A percentile compares a stretch with the other conserved stretches of the same genome.
phyloP scores from a whole-genome alignment of 1,284 basidiomycete genomes.

The Puccinia coronata region DNA sequence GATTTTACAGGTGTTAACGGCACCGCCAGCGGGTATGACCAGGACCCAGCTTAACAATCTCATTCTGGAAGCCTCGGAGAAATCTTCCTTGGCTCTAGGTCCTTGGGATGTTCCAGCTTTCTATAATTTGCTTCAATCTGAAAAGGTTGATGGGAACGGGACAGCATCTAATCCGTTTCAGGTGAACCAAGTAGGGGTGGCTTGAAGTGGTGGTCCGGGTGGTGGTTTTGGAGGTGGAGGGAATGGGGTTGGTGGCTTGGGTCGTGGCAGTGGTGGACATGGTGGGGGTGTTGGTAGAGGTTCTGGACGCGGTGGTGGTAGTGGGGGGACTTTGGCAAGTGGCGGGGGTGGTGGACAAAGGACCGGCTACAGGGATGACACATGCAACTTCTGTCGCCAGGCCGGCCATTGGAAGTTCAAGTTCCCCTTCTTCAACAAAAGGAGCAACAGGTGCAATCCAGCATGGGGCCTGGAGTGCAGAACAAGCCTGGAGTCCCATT shows the following conservation, averaged over 20 bases:
- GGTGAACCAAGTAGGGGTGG: not conserved
- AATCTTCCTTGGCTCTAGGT: not conserved
- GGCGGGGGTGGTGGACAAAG: not conserved
- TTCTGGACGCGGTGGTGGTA: not conserved
- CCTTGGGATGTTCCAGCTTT: not conserved
- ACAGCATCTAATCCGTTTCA: not conserved
- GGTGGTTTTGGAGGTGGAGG: not conserved
- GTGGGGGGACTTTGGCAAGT: not conserved
- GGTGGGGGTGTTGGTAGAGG: not conserved
- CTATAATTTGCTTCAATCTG: not conserved
- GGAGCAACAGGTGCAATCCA: not conserved
- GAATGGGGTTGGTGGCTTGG: not conserved
- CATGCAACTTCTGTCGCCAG: not conserved
- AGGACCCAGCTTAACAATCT: not conserved
- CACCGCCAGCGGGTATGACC: not conserved
- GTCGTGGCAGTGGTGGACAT: not conserved
- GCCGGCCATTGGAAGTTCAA: not conserved
- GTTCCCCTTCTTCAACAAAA: not conserved
- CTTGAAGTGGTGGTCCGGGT: not conserved
- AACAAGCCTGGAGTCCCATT: not conserved
- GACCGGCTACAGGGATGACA: not conserved
- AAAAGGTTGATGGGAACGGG: not conserved
- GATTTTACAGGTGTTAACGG: not conserved
- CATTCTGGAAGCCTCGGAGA: not conserved
- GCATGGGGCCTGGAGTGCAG: not conserved